Percentiles rank a stretch among this genome's conserved stretches.
Conservation (phyloP, 768 basidiomycete genomes). For the Termitomyces sp. region DNA sequence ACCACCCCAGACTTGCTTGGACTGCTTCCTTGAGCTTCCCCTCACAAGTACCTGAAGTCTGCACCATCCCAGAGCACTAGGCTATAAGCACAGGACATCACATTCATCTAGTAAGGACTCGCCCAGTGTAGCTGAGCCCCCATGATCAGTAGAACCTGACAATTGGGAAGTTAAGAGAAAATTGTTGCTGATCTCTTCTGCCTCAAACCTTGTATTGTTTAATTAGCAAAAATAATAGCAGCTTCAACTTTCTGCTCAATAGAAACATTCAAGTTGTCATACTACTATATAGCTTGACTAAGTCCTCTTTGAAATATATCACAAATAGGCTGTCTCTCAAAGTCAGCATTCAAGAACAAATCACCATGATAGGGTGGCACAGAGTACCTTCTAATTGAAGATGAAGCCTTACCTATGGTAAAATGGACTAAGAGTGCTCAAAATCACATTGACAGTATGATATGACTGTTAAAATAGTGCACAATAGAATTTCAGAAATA, state of each 20-base stretch:
- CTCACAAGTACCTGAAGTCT: no score
- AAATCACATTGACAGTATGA: conserved; percentile 29
- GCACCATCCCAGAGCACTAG: no score
- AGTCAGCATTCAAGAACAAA: no score
- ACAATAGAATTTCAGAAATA: conserved; percentile 28
- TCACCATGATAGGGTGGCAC: no score
- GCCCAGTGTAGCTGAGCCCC: no score
- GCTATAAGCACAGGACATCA: no score
- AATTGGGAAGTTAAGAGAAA: no score
- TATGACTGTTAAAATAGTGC: conserved; percentile 34
- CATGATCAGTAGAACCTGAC: no score
- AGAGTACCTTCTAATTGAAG: conserved; percentile 20
- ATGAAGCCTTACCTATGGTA: conserved; percentile 23
- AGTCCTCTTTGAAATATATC: conserved; percentile 3
- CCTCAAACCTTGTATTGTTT: neutral
- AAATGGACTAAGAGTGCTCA: conserved; percentile 24
- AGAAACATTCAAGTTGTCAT: conserved; percentile 1
- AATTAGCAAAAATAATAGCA: neutral
- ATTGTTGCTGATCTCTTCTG: no score
- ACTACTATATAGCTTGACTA: neutral
- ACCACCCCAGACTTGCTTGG: no score
- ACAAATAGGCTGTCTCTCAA: conserved; percentile 1
- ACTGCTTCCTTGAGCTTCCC: no score
- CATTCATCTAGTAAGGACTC: no score
- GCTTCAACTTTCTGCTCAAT: neutral